Percentiles rank a stretch among this genome's conserved stretches.
Evolutionary conservation across 2,329 filamentous ascomycete species (phyloP).

Genomic region (Fusarium dimerum): DNA sequence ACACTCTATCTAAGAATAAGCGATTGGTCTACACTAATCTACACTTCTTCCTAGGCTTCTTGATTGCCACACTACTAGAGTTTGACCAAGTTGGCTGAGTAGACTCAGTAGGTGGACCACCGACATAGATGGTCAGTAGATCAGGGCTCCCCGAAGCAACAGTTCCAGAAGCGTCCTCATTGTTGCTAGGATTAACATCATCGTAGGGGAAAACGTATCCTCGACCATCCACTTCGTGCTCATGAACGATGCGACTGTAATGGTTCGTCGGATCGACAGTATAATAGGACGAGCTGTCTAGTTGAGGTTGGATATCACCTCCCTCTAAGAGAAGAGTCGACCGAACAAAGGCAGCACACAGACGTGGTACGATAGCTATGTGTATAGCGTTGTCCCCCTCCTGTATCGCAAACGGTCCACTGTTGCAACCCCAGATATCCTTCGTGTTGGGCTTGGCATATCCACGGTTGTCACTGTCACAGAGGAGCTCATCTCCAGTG

Average conservation of each 20-base stretch:
- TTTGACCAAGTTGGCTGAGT: no score
- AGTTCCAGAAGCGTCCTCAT: constrained; percentile 49
- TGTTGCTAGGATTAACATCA: constrained; percentile 61
- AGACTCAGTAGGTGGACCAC: constrained; percentile 13
- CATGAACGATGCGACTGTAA: constrained; percentile 62
- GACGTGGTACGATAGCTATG: constrained; percentile 45
- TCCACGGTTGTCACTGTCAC: constrained; percentile 43
- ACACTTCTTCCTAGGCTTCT: no score
- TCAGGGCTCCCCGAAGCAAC: constrained; percentile 28
- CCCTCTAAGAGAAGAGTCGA: constrained; percentile 47
- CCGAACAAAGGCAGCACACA: constrained; percentile 54
- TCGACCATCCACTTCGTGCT: constrained; percentile 56
- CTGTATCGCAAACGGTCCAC: constrained; percentile 45
- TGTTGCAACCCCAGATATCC: constrained; percentile 55
- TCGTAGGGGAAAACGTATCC: constrained; percentile 71
- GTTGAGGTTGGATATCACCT: constrained; percentile 47
- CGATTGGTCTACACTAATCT: no score
- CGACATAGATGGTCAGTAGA: constrained; percentile 31
- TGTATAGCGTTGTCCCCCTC: constrained; percentile 42
- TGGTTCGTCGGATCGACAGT: constrained; percentile 48
- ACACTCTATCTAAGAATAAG: no score
- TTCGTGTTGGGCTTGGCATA: constrained; percentile 44
- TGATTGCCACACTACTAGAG: no score
- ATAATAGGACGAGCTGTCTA: constrained; percentile 45
- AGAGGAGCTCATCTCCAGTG: constrained; percentile 36